Conservation (phyloP, 148 eudicot genomes). For the Dysphania ambrosioides region DNA sequence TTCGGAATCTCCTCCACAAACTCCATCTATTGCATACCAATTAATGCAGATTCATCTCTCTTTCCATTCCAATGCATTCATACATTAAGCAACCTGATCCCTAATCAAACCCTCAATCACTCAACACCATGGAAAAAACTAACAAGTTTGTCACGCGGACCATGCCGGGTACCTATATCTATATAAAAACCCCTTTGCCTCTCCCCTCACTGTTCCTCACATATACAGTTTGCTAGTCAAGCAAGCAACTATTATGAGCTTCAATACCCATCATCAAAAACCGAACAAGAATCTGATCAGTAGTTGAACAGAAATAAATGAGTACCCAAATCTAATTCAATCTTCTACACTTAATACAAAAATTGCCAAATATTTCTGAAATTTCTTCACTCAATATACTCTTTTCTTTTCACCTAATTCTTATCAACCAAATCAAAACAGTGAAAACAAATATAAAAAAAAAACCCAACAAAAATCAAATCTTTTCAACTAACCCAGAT, state of each 20-base stretch:
- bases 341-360: background rate
- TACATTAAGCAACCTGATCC: background rate
- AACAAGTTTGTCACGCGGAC: background rate
- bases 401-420: background rate
- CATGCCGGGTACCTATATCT: background rate
- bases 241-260: background rate
- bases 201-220: background rate
- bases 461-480: constrained; percentile 3
- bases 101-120: background rate
- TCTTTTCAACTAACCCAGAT: constrained; percentile 14
- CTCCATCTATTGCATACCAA: background rate
- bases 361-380: too few species aligned
- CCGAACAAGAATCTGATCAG: background rate
- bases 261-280: constrained; percentile 5
- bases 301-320: constrained; percentile 14
- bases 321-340: constrained; percentile 20
- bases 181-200: background rate
- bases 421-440: background rate
- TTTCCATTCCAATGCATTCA: background rate
- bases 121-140: background rate
- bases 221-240: background rate
- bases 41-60: background rate
- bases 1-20: background rate
- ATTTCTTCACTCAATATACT: too few species aligned
- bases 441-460: too few species aligned